A percentile compares a stretch with the other conserved stretches of the same genome.
Conservation (phyloP, 805 yeast genomes). For the Kuraishia molischiana region DNA sequence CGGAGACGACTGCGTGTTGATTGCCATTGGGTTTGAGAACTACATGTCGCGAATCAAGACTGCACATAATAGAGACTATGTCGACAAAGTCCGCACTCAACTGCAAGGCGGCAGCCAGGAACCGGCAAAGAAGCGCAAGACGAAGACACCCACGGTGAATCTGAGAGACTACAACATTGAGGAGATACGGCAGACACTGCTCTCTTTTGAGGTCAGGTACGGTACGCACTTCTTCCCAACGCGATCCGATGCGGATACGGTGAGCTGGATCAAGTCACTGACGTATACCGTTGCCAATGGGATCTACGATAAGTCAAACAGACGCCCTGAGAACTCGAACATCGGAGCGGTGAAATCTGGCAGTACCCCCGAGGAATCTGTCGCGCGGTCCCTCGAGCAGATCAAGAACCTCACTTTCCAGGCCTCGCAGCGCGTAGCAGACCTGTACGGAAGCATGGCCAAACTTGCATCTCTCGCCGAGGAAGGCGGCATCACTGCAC, state of each 20-base stretch:
- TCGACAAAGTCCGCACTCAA: constrained; percentile 23
- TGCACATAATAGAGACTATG: constrained; percentile 35
- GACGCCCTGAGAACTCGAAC: constrained; percentile 46
- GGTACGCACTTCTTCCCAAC: constrained; percentile 42
- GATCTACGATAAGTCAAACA: constrained; percentile 43
- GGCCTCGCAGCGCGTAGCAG: constrained; percentile 34
- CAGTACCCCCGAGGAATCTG: constrained; percentile 32
- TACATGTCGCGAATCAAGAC: constrained; percentile 32
- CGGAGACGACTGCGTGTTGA: constrained; percentile 26
- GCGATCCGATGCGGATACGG: constrained; percentile 33
- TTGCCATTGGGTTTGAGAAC: constrained; percentile 40
- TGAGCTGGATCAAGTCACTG: constrained; percentile 45
- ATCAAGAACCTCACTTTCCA: constrained; percentile 47
- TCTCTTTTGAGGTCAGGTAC: constrained; percentile 27
- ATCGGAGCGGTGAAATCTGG: constrained; percentile 50
- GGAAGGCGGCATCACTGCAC: neutral
- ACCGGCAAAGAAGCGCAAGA: neutral
- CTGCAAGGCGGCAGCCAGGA: constrained; percentile 7
- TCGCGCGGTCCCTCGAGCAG: constrained; percentile 40
- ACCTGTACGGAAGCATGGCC: constrained; percentile 29
- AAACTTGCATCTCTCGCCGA: constrained; percentile 3
- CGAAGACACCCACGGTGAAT: neutral
- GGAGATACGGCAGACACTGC: neutral
- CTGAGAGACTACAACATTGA: neutral
- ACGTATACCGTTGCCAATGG: constrained; percentile 44